Base-by-base conservation (phyloP, 805 yeast genomes). In the Ogataea nakhonphanomensis region DNA sequence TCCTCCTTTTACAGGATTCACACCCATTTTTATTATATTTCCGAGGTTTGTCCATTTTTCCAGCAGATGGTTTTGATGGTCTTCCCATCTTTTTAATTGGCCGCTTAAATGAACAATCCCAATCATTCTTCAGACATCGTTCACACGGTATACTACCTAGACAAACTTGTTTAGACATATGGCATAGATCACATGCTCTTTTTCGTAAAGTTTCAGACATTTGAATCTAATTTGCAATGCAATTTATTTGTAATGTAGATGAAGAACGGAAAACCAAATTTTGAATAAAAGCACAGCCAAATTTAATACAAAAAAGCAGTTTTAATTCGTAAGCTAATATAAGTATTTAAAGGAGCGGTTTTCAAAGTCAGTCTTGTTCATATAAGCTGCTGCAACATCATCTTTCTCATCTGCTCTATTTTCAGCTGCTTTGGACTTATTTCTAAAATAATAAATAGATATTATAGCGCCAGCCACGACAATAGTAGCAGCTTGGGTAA, bases 281-380 rank as follows among this genome's bases (percentile, higher is more conserved):
- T 17, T 17, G 5, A 17, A 4, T 17, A 3, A 17, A 4, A 17
- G 5, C 20, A 17, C 20, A 17, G 20, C 20, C 20, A 3, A 17
- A 5, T 17, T 17, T 17, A 17, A 17, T 17, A 17, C 5, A 17
- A 17, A 17, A 5, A 17, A 17, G 20, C 20, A 17, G 20, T 17
- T 17, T 17, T 17, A 17, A 17, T 17, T 17, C 17, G 14, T 10
- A n/a, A 17, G 14, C 23, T 54, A 74, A 46, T 66, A 71, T 7
- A 70, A 59, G 55, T 79, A 79, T 53, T 82, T 68, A 53, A 79
- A 79, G 46, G 63, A 67, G 32, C 66, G 67, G 48, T 79, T 79
- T 51, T 79, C 76, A 13, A 71, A 63, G 52, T 79, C 85, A 1
- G 84, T 77, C 53, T 73, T 51, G 55, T 79, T 48, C 17, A 27